phyloP scores from a whole-genome alignment of 148 eudicot genomes.

The Fagopyrum tataricum region DNA sequence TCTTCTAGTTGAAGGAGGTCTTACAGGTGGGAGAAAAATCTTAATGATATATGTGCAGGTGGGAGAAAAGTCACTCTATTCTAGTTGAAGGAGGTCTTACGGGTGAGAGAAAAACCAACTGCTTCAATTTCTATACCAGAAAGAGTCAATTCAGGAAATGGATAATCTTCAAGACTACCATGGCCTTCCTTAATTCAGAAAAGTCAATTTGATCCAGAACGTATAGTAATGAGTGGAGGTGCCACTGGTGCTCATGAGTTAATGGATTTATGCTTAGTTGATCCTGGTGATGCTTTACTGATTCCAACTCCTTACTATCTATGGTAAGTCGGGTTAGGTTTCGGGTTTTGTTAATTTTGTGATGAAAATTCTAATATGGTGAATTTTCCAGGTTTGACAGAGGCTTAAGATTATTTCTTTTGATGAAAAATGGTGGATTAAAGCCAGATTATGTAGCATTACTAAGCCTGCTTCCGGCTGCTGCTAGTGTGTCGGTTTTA shows the following conservation, averaged over 20 bases:
- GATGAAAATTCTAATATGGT: not conserved
- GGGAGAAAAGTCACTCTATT: no score
- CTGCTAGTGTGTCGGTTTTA: no score
- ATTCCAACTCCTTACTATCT: constrained; percentile 70
- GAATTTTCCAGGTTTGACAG: constrained; percentile 49
- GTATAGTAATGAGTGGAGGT: constrained; percentile 71
- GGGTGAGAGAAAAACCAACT: constrained; percentile 50
- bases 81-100: no score
- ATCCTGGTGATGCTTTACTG: constrained; percentile 60
- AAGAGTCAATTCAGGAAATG: constrained; percentile 48
- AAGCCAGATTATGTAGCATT: no score
- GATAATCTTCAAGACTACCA: constrained; percentile 80
- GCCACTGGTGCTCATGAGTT: constrained; percentile 69
- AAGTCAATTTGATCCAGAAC: constrained; percentile 45
- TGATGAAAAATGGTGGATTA: no score
- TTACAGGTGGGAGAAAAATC: no score
- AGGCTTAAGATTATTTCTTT: constrained; percentile 49
- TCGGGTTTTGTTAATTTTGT: not conserved
- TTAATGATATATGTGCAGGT: no score
- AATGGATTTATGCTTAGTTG: constrained; percentile 50
- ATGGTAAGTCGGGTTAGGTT: constrained; percentile 31
- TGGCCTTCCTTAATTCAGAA: constrained; percentile 65
- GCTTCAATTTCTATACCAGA: constrained; percentile 62
- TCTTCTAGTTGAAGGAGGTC: no score
- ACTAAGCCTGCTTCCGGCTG: no score